Percentiles rank a stretch among this genome's conserved stretches.
These are phyloP conservation scores for Cutaneotrichosporon cavernicola DNA, from an alignment of 1,284 basidiomycete genomes.

Conservation along the genomic window DNA sequence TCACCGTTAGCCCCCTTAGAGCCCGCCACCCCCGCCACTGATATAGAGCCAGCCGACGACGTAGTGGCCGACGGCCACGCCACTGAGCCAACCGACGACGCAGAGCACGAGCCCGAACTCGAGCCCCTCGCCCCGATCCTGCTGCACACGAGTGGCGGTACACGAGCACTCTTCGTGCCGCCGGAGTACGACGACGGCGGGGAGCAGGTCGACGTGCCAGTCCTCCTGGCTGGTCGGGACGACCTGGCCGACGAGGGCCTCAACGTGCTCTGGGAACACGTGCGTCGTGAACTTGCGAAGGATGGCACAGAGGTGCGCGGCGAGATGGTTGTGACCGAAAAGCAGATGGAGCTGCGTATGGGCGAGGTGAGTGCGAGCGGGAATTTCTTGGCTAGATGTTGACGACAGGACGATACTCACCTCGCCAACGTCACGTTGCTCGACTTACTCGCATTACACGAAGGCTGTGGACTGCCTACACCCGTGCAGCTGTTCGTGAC, in stretches of 20 bases:
- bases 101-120: slow-evolving; percentile 7
- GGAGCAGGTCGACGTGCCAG: slow-evolving; percentile 12
- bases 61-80: background rate
- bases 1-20: too few relatives aligned
- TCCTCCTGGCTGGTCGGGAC: slow-evolving; percentile 34
- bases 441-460: slow-evolving; percentile 40
- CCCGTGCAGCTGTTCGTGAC: slow-evolving; percentile 43
- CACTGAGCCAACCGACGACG: background rate
- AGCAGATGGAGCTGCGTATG: slow-evolving; percentile 60
- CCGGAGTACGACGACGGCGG: slow-evolving; percentile 23
- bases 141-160: slow-evolving; percentile 31
- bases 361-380: slow-evolving; percentile 61
- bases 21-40: too few relatives aligned
- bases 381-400: background rate
- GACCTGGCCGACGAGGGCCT: slow-evolving; percentile 39
- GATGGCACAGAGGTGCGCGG: slow-evolving; percentile 27
- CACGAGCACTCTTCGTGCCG: slow-evolving; percentile 34
- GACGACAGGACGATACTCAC: slow-evolving; percentile 43
- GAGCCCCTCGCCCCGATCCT: slow-evolving; percentile 25
- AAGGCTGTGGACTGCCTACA: slow-evolving; percentile 41
- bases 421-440: slow-evolving; percentile 42
- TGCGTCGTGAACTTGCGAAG: slow-evolving; percentile 31
- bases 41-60: too few relatives aligned
- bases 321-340: slow-evolving; percentile 42
- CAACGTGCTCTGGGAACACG: slow-evolving; percentile 31